Percentiles rank a stretch among this genome's conserved stretches.
Conservation (phyloP, 1,139 yeast genomes). For the Protomyces gravidus region DNA sequence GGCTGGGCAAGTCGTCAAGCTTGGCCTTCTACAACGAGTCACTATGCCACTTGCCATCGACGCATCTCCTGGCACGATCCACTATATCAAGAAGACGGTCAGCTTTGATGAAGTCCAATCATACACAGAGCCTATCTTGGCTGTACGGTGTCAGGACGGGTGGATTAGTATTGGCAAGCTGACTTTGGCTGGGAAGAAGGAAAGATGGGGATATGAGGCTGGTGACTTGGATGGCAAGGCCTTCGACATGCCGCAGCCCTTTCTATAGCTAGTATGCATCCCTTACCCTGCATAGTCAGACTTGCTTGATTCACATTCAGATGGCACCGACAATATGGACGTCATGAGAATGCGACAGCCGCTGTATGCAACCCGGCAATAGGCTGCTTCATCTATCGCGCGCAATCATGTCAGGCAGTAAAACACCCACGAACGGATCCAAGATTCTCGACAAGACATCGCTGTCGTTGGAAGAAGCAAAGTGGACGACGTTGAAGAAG, state of each 20-base stretch:
- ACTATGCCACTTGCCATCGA: neutral
- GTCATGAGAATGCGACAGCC: neutral
- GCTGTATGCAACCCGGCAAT: neutral
- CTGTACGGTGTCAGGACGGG: slow-evolving; percentile 3
- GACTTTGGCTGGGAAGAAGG: slow-evolving; percentile 17
- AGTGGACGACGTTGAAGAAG: slow-evolving; percentile 30
- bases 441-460: slow-evolving; percentile 14
- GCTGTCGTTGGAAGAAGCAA: slow-evolving; percentile 27
- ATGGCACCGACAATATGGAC: neutral
- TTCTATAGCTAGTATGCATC: too few species aligned
- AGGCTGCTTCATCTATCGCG: neutral
- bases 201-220: slow-evolving; percentile 2
- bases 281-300: too few species aligned
- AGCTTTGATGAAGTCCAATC: neutral
- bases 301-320: too few species aligned
- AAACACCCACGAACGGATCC: slow-evolving; percentile 23
- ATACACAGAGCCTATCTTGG: neutral
- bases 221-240: slow-evolving; percentile 3
- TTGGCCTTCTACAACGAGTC: neutral
- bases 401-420: neutral
- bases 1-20: slow-evolving; percentile 10
- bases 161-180: slow-evolving; percentile 14
- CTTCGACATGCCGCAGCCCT: neutral
- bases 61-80: neutral
- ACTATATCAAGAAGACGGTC: neutral